Base-by-base conservation (phyloP, 2,329 filamentous ascomycete species). In the Alternaria conjuncta region DNA sequence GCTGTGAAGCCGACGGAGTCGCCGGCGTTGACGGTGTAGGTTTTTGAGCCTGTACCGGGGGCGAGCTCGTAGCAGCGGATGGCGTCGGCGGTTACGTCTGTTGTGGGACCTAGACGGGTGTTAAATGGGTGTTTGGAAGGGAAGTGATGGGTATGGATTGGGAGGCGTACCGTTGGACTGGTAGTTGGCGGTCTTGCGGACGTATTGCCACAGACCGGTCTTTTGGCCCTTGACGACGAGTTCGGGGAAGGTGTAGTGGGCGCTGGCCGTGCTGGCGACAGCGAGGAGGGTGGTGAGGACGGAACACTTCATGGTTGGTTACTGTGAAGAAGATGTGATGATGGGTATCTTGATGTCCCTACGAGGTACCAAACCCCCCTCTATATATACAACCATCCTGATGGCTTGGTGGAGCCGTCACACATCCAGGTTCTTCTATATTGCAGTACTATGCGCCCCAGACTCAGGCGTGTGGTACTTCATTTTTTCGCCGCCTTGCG, bases 171-270 rank as follows among this genome's bases (percentile, higher is more conserved):
- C 78, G 53, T 78, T 77, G 58, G 70, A 72, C 63, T 79, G 74
- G 64, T 79, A 76, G 72, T 80, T 80, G 7, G 75, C 61, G 1
- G 69, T 77, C 61, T 76, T 77, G 32, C 78, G 72, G 18, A 80
- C 77, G 58, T 79, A 78, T 32, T 73, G 62, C 78, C 78, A 80
- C n/a, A 26, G 43, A 3, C 61, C 58, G 0, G 75, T 78, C 7
- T 66, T 59, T 6, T 66, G 49, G 21, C 71, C 71, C 26, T 60
- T 64, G 18, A 69, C 70, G 18, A 76, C 62, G 45, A 79, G 72
- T 15, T 71, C 68, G 2, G 76, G 76, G 66, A 79, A 77, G 4
- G 74, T 77, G 65, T 79, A 79, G 61, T 79, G 76, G 2, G 76
- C 76, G 30, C 69, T 64, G 2, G 70, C 68, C 28, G 69, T 74